These are phyloP conservation scores for Dactylellina parvicollis DNA, from an alignment of 2,329 filamentous ascomycete species.

Conservation along the genomic window DNA sequence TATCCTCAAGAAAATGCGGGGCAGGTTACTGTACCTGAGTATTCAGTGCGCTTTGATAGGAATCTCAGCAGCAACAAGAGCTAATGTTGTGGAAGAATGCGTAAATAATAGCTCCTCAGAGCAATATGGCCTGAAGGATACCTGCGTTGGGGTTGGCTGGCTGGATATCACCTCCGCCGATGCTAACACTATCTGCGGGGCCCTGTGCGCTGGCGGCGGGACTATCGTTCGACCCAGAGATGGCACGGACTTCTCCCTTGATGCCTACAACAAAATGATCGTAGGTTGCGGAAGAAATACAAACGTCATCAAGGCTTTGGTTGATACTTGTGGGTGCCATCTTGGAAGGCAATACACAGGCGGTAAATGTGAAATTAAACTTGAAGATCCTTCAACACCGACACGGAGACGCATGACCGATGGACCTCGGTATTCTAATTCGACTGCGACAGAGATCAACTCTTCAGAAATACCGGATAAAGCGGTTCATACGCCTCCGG, in stretches of 20 bases:
- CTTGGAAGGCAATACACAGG: neutral
- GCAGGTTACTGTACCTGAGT: neutral
- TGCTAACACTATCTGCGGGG: neutral
- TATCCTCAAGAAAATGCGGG: constrained; percentile 19
- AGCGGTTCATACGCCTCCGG: neutral
- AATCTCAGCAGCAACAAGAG: neutral
- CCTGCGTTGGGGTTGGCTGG: neutral
- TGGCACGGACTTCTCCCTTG: neutral
- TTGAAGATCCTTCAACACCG: neutral
- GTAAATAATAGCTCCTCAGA: neutral
- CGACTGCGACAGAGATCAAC: neutral
- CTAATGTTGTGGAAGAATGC: constrained; percentile 15
- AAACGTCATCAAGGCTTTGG: constrained; percentile 2
- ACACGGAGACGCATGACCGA: too few relatives aligned
- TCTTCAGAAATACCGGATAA: neutral
- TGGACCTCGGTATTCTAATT: neutral
- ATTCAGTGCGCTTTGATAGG: constrained; percentile 1
- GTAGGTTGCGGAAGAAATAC: neutral
- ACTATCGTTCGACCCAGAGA: constrained; percentile 7
- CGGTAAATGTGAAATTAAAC: neutral
- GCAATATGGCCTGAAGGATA: neutral
- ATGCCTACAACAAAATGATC: neutral
- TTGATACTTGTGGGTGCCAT: constrained; percentile 12
- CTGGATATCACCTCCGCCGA: neutral
- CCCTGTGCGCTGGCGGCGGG: neutral